Conservation (phyloP, 169 alveolate genomes). For the Plasmodium berghei region DNA sequence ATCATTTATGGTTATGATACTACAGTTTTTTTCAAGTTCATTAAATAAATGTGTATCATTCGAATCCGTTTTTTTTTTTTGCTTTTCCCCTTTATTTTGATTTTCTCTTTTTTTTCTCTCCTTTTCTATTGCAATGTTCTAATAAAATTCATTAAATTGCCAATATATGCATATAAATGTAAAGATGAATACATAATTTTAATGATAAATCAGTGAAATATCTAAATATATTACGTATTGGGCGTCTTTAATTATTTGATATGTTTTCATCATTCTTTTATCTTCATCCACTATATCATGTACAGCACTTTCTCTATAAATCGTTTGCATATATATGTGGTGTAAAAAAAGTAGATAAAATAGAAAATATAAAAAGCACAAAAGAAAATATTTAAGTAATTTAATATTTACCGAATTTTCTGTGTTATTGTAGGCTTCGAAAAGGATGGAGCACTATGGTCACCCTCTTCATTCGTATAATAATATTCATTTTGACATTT, state of each 20-base stretch:
- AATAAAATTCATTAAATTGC: neutral
- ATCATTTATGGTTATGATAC: slow-evolving; percentile 73
- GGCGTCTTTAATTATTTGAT: slow-evolving; percentile 48
- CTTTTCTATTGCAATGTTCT: slow-evolving; percentile 27
- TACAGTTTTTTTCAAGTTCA: slow-evolving; percentile 61
- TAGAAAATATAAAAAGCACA: neutral
- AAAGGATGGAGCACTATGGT: slow-evolving; percentile 45
- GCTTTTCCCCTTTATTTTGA: slow-evolving; percentile 5
- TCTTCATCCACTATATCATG: slow-evolving; percentile 69
- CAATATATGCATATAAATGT: neutral
- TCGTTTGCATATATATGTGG: neutral
- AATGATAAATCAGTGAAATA: neutral
- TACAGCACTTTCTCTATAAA: slow-evolving; percentile 69
- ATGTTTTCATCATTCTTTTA: slow-evolving; percentile 48
- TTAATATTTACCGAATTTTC: slow-evolving; percentile 57
- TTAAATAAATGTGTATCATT: slow-evolving; percentile 28
- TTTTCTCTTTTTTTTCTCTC: slow-evolving; percentile 40
- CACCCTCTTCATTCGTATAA: slow-evolving; percentile 20
- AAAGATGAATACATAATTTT: neutral
- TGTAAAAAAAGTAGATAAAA: neutral
- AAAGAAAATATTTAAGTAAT: neutral
- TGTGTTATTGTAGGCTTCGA: slow-evolving; percentile 75
- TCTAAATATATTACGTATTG: slow-evolving; percentile 30
- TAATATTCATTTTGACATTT: slow-evolving; percentile 31
- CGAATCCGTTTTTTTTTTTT: slow-evolving; percentile 24